Base-by-base conservation (phyloP, 345 rosid species). In the Acer yangbiense region DNA sequence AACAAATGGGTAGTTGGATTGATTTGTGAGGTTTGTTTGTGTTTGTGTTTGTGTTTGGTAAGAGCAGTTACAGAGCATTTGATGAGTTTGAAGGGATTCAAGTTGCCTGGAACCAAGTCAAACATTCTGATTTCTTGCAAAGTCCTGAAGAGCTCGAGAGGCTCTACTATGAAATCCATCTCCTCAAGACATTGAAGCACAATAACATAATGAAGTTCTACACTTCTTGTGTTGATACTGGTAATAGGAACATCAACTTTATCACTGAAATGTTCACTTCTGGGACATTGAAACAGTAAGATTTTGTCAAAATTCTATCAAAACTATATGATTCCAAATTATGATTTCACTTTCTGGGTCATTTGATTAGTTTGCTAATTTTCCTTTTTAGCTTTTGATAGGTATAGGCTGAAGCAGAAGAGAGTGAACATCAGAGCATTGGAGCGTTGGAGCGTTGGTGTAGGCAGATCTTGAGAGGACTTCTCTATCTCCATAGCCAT, bases 231-330 rank as follows among this genome's bases (percentile, higher is more conserved):
- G 97, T 96, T 50, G 99, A 96, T 77, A 85, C 82, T 25, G 83
- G 91, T 25, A 94, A 94, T 67, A 80, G 95, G 78, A 91, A 95
- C 87, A 90, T 95, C 76, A 95, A 92, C 82, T 96, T 96, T 76
- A 91, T 95, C 32, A 95, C 98, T 63, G 98, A 95, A 83, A 82
- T 95, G 97, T 95, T 95, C 90, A 91, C 99, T 83, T 93, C 98
- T 65, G 97, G 98, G 77, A 92, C 98, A 66, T 76, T 95, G 43
- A 93, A 92, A 86, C 97, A 93, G 97, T 95, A 78, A 91, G 93
- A 69, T 72, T 39, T 52, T 76, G 54, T 35, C 78, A 25, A 63
- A 35, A 69, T 13, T 57, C 62, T 6, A 43, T 55, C 12, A 46
- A 46, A 9, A 46, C 61, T 55, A 3, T 55, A 5, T 55, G 61